A percentile compares a stretch with the other conserved stretches of the same genome.
These are phyloP conservation scores for Trametes cinnabarina DNA, from an alignment of 768 basidiomycete species.

Conservation along the genomic window DNA sequence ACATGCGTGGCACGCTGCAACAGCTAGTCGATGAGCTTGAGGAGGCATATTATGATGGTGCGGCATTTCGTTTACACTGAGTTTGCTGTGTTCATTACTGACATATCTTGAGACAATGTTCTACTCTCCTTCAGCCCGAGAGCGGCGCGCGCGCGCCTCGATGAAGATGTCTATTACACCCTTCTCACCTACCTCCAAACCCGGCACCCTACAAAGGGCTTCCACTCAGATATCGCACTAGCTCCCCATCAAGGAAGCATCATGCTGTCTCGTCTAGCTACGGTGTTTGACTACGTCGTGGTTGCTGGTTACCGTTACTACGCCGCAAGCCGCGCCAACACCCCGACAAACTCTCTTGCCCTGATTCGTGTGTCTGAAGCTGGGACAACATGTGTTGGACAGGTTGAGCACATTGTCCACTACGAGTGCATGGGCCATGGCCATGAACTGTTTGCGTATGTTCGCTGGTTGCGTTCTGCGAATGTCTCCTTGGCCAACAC, in stretches of 20 bases:
- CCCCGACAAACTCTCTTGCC: neutral
- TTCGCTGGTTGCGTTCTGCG: neutral
- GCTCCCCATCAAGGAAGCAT: neutral
- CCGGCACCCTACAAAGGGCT: neutral
- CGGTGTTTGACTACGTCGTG: neutral
- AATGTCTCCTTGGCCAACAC: neutral
- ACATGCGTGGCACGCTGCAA: neutral
- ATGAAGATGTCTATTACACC: neutral
- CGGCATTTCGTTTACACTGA: neutral
- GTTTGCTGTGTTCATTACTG: too few species aligned
- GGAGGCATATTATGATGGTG: neutral
- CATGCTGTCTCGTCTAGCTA: neutral
- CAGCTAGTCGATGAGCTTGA: neutral
- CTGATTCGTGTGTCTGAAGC: neutral
- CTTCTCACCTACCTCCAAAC: neutral
- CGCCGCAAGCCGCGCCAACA: neutral
- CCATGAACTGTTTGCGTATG: neutral
- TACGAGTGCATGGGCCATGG: neutral
- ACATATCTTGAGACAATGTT: too few species aligned
- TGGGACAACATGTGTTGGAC: neutral
- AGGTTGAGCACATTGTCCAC: neutral
- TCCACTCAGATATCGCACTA: neutral
- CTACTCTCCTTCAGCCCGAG: neutral
- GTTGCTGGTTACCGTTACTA: neutral
- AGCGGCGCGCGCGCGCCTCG: neutral